phyloP scores from a whole-genome alignment of 495 filamentous ascomycete species.

The Neurospora sp. region DNA sequence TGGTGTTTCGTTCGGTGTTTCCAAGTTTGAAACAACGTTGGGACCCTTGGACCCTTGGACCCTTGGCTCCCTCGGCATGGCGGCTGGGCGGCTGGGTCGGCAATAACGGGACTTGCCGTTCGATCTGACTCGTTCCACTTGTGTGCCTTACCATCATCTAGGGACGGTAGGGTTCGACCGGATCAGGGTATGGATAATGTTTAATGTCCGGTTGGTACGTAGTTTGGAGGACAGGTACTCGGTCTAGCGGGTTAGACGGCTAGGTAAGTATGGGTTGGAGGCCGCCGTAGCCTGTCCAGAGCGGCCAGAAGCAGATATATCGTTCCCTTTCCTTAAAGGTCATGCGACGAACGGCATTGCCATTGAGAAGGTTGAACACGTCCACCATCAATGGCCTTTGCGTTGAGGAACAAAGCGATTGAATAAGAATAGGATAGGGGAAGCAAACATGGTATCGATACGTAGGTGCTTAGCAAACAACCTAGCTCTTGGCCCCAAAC shows the following conservation, averaged over 20 bases:
- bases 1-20: background rate
- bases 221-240: background rate
- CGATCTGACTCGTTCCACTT: background rate
- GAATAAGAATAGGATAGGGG: background rate
- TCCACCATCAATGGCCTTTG: background rate
- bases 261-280: background rate
- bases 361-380: background rate
- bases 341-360: background rate
- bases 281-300: background rate
- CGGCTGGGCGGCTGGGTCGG: background rate
- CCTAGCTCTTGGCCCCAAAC: background rate
- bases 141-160: background rate
- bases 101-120: background rate
- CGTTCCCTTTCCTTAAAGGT: background rate
- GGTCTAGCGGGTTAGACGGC: background rate
- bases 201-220: background rate
- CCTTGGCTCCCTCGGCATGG: background rate
- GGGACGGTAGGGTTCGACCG: background rate
- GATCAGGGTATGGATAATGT: background rate
- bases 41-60: background rate
- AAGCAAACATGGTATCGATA: background rate
- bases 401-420: background rate
- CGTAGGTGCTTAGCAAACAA: background rate
- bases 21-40: background rate
- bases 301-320: background rate